These are phyloP conservation scores for Clarireedia paspali DNA, from an alignment of 2,329 filamentous ascomycete species.

Conservation along the genomic window DNA sequence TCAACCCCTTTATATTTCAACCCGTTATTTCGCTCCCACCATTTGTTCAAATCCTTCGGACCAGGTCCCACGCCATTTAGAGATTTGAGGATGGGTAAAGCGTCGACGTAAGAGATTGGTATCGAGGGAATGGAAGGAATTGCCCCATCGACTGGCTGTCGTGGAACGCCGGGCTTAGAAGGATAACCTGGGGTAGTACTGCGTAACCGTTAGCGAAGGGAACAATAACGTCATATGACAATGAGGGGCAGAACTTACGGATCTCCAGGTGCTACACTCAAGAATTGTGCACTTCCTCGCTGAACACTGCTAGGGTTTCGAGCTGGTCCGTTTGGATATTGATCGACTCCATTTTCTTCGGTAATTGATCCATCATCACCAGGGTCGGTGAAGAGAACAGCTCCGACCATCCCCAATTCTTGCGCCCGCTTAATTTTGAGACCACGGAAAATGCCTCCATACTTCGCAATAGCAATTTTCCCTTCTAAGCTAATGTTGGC, in stretches of 20 bases:
- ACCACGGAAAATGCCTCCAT: slow-evolving; percentile 80
- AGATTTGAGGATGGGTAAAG: slow-evolving; percentile 77
- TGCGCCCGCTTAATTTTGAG: slow-evolving; percentile 90
- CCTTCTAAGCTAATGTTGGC: slow-evolving; percentile 70
- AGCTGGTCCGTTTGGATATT: slow-evolving; percentile 81
- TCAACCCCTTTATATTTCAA: slow-evolving; percentile 58
- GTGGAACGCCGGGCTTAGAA: slow-evolving; percentile 80
- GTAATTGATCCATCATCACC: slow-evolving; percentile 80
- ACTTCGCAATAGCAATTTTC: slow-evolving; percentile 81
- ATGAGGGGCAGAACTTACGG: slow-evolving; percentile 50
- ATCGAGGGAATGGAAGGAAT: slow-evolving; percentile 85
- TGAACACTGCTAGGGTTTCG: slow-evolving; percentile 85
- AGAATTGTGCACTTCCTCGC: slow-evolving; percentile 75
- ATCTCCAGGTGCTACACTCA: slow-evolving; percentile 63
- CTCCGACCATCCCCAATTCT: slow-evolving; percentile 82
- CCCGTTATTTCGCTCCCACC: slow-evolving; percentile 55
- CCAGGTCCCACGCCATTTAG: slow-evolving; percentile 83
- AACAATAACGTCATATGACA: neutral
- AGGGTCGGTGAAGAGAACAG: slow-evolving; percentile 78
- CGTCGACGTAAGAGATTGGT: slow-evolving; percentile 83
- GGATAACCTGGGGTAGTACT: slow-evolving; percentile 85
- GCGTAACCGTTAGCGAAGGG: slow-evolving; percentile 47
- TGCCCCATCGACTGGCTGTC: slow-evolving; percentile 58
- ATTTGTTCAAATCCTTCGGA: slow-evolving; percentile 63
- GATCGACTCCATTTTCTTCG: slow-evolving; percentile 68